These are phyloP conservation scores for Fusarium subglutinans DNA, from an alignment of 2,329 filamentous ascomycete species.

Conservation along the genomic window DNA sequence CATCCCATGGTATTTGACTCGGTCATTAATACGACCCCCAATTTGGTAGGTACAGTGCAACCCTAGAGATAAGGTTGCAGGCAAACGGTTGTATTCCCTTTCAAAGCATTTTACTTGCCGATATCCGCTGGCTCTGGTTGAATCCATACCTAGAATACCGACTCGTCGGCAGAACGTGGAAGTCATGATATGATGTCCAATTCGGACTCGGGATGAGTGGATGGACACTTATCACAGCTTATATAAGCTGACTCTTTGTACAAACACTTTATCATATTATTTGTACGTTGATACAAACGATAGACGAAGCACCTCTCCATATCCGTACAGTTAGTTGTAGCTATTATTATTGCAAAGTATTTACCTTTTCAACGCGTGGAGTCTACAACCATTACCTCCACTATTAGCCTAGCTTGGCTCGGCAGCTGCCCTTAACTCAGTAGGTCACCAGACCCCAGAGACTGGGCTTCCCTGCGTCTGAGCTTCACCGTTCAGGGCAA, in stretches of 20 bases:
- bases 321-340: not conserved
- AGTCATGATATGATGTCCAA: not conserved
- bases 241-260: not conserved
- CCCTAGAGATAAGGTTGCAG: slow-evolving; percentile 14
- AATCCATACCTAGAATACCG: not conserved
- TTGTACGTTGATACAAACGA: not conserved
- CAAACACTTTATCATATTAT: not conserved
- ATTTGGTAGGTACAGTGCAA: slow-evolving; percentile 6
- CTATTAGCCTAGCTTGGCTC: slow-evolving; percentile 31
- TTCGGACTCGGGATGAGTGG: too few relatives aligned
- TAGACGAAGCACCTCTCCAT: not conserved
- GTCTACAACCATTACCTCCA: slow-evolving; percentile 17
- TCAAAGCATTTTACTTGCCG: slow-evolving; percentile 7
- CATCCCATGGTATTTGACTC: not conserved
- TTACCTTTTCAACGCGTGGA: not conserved
- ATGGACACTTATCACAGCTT: not conserved
- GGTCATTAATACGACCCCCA: not conserved
- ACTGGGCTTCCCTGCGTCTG: slow-evolving; percentile 17
- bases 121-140: slow-evolving; percentile 13
- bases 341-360: not conserved
- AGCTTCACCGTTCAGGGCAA: slow-evolving; percentile 30
- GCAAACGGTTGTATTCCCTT: not conserved
- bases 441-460: slow-evolving; percentile 38
- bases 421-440: slow-evolving; percentile 31
- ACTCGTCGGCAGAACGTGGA: not conserved